phyloP scores from a whole-genome alignment of 139 green algal species.

The Haematococcus sp. region DNA sequence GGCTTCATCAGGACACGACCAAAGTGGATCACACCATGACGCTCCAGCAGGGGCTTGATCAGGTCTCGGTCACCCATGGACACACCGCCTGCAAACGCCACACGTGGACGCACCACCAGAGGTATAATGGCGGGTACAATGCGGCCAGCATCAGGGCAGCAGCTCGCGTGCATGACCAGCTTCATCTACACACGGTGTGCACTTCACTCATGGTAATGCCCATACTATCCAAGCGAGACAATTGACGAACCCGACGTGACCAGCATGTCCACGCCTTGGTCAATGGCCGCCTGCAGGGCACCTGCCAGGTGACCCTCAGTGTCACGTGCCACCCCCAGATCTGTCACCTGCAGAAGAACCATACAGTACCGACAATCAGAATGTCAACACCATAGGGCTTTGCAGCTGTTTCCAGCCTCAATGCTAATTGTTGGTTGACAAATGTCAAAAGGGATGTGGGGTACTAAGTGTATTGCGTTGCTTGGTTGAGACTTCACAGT shows the following conservation, averaged over 20 bases:
- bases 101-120: no score
- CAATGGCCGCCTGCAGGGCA: conserved; percentile 62
- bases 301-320: conserved; percentile 56
- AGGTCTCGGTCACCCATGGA: conserved; percentile 96
- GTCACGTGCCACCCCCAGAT: conserved; percentile 81
- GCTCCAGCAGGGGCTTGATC: conserved; percentile 91
- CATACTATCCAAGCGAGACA: no score
- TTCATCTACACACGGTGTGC: no score
- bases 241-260: conserved; percentile 85
- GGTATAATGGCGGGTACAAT: not conserved
- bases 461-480: no score
- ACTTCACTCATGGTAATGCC: no score
- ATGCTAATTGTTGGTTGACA: no score
- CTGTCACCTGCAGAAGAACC: conserved; percentile 14
- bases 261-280: conserved; percentile 72
- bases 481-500: no score
- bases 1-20: conserved; percentile 93
- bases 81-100: conserved; percentile 90
- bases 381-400: no score
- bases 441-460: no score
- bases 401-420: no score
- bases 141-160: not conserved
- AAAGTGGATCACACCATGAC: conserved; percentile 86
- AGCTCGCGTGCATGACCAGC: not conserved
- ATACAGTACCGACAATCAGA: no score